These are phyloP conservation scores for Ganoderma leucocontextum DNA, from an alignment of 1,284 basidiomycete species.

Conservation along the genomic window DNA sequence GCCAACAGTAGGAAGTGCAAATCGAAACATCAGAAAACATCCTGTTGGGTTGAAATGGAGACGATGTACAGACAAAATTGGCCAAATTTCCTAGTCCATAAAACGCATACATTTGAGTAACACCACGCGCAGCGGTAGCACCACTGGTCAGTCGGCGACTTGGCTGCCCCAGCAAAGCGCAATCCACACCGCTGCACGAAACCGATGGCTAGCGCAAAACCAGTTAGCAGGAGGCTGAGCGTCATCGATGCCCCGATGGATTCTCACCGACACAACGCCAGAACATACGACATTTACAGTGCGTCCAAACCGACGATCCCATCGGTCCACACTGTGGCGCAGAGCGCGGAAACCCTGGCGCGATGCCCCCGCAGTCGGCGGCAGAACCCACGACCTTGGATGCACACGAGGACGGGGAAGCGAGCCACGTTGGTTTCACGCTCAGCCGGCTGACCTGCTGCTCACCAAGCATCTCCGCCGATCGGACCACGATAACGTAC, in stretches of 20 bases:
- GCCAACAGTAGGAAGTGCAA: background rate
- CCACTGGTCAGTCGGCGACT: background rate
- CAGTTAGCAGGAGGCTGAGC: background rate
- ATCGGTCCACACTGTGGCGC: background rate
- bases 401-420: background rate
- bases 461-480: constrained; percentile 2
- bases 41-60: background rate
- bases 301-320: background rate
- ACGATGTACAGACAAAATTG: background rate
- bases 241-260: background rate
- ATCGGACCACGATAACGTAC: background rate
- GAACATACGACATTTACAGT: background rate
- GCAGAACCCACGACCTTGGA: background rate
- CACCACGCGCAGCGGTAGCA: background rate
- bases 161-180: too few relatives aligned
- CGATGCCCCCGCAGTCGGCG: too few relatives aligned
- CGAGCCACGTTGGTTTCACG: background rate
- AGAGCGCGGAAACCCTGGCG: background rate
- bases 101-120: background rate
- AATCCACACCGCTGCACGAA: too few relatives aligned
- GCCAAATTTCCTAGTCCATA: background rate
- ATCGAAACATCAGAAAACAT: background rate
- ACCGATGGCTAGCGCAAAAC: background rate
- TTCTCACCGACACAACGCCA: background rate
- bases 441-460: background rate